phyloP scores from a whole-genome alignment of 768 basidiomycete species.

The Lactarius indigo region DNA sequence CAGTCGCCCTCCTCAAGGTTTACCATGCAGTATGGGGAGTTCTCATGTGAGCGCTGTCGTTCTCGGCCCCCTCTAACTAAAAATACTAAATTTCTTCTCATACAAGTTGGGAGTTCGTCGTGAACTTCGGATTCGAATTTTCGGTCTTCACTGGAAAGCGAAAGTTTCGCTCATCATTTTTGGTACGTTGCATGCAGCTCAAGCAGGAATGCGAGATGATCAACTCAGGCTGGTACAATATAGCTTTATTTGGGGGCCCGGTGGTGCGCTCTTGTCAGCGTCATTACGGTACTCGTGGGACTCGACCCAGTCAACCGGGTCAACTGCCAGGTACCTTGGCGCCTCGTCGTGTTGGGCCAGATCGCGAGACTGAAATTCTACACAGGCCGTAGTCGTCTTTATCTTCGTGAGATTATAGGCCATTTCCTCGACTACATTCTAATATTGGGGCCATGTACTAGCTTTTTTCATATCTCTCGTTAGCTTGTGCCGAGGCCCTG shows the following conservation, averaged over 20 bases:
- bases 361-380: not conserved
- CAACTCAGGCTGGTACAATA: not conserved
- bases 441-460: not conserved
- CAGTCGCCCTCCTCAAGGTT: too few relatives aligned
- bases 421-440: not conserved
- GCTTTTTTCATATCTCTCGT: not conserved
- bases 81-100: not conserved
- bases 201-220: not conserved
- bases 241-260: not conserved
- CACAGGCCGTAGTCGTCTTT: not conserved
- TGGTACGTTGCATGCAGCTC: not conserved
- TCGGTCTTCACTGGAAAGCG: not conserved
- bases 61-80: too few relatives aligned
- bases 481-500: conserved; percentile 10
- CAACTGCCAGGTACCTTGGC: not conserved
- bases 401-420: not conserved
- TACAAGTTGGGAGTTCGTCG: not conserved
- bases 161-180: not conserved
- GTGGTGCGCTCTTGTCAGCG: not conserved
- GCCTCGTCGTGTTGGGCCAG: not conserved
- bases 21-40: too few relatives aligned
- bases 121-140: not conserved
- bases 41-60: too few relatives aligned
- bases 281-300: not conserved
- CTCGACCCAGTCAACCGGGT: not conserved